Percentiles rank a stretch among this genome's conserved stretches.
Evolutionary conservation across 768 basidiomycete genomes (phyloP).

Genomic region (Leccinum aurantiacum): DNA sequence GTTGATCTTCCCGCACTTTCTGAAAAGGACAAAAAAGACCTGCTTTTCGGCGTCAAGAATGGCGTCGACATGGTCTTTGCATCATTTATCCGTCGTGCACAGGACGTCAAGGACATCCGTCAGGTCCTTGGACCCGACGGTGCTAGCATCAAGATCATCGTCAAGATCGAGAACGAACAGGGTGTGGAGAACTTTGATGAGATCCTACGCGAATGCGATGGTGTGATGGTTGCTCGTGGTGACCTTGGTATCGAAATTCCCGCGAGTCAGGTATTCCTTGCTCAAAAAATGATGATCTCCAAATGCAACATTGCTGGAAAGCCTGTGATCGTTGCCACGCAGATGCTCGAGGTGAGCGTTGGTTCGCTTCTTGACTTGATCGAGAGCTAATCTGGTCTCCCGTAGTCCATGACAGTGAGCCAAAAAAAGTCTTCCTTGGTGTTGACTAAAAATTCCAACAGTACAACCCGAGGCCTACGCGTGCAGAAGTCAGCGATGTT

Average conservation of each 20-base stretch:
- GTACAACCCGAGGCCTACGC: conserved; percentile 98
- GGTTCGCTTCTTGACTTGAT: neutral
- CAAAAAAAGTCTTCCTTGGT: neutral
- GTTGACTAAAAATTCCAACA: conserved; percentile 31
- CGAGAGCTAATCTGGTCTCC: conserved; percentile 12
- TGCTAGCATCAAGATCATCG: conserved; percentile 96
- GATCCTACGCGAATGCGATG: conserved; percentile 91
- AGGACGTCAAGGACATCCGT: conserved; percentile 94
- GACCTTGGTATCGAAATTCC: conserved; percentile 99
- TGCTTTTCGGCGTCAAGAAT: conserved; percentile 94
- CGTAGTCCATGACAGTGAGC: conserved; percentile 90
- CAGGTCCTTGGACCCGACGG: conserved; percentile 93
- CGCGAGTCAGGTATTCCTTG: conserved; percentile 98
- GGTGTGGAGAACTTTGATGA: conserved; percentile 99
- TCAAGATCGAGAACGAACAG: conserved; percentile 99
- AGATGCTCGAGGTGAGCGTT: conserved; percentile 88
- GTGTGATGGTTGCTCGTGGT: conserved; percentile 99
- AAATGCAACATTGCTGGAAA: conserved; percentile 99
- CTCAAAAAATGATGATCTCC: conserved; percentile 99
- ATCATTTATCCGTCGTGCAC: conserved; percentile 94
- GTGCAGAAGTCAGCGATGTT: conserved; percentile 98
- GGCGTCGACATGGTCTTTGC: conserved; percentile 99
- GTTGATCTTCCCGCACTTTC: conserved; percentile 98
- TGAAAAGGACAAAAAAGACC: conserved; percentile 96
- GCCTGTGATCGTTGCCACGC: conserved; percentile 97